A percentile compares a stretch with the other conserved stretches of the same genome.
phyloP scores from a whole-genome alignment of 305 asterid genomes.

The Salvia sclarea region DNA sequence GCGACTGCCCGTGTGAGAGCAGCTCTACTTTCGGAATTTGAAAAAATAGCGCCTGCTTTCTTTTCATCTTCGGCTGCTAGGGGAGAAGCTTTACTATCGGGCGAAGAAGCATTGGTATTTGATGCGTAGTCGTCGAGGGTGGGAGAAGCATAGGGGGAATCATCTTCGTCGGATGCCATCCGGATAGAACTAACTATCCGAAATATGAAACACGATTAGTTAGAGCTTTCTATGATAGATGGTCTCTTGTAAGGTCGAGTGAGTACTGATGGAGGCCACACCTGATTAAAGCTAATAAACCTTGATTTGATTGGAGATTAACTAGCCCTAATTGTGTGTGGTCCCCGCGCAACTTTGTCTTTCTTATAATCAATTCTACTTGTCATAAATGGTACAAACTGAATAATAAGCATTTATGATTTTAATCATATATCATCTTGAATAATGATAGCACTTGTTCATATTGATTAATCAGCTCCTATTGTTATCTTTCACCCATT shows the following conservation, averaged over 20 bases:
- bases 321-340: too few relatives aligned
- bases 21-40: conserved; percentile 17
- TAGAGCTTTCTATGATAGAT: not conserved
- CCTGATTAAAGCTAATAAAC: too few relatives aligned
- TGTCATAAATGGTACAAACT: too few relatives aligned
- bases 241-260: too few relatives aligned
- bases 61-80: conserved; percentile 32
- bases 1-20: not conserved
- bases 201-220: conserved; percentile 24
- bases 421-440: not conserved
- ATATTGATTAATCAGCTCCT: too few relatives aligned
- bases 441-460: not conserved
- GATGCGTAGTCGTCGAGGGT: not conserved
- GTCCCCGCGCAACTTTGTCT: too few relatives aligned
- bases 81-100: not conserved
- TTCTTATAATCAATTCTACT: too few relatives aligned
- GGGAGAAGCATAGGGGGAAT: conserved; percentile 35
- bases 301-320: too few relatives aligned
- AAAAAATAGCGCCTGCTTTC: conserved; percentile 14
- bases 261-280: too few relatives aligned
- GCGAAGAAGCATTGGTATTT: not conserved
- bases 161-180: conserved; percentile 56
- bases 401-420: too few relatives aligned
- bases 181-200: conserved; percentile 34
- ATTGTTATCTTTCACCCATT: too few relatives aligned